Base-by-base conservation (phyloP, 352 stramenopile genomes). In the Globisporangium viniferum region DNA sequence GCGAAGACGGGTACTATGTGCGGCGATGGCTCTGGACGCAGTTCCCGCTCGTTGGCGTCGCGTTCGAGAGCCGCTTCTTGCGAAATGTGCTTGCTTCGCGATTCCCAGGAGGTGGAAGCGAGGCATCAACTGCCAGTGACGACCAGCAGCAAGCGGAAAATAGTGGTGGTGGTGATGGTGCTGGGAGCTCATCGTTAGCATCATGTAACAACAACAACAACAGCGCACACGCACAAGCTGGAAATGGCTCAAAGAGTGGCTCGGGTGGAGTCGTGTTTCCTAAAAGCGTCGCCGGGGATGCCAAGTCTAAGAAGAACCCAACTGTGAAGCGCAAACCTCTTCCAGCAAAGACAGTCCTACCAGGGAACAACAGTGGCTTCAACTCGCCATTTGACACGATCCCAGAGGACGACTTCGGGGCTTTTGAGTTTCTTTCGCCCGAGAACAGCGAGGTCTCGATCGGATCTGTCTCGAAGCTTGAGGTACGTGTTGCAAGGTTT, bases 21-120 rank as follows among this genome's bases (percentile, higher is more conserved):
- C 82, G 78, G 20, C 77, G 88, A 39, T 95, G 88, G 88, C 80
- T 95, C 35, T 95, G 88, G 88, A 89, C 82, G 10, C 88, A 95
- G 71, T 95, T 95, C 64, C 88, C 88, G n/a, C 74, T 95, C 12
- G 81, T 95, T n/a, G 86, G 63, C 0, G 75, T 89, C 44, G 84
- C 88, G 24, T 94, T 95, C 55, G 88, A 91, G 59, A 88, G 73
- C 36, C 77, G 82, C 2, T 86, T 93, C 49, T 72, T 92, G 9
- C 78, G 76, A 14, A 83, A 62, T 33, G 58, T 76, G 53, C 62
- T 73, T 57, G 67, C 59, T 9, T 58, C 62, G 58, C 51, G 62
- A 3, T 66, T 66, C n/a, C 57, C 64, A 44, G 29, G 20, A 7
- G 62, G 22, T 3, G 24, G 22, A 18, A 61, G 18, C 22, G 39